Evolutionary conservation across 805 yeast genomes (phyloP).

Genomic region (Teunomyces pallodes): DNA sequence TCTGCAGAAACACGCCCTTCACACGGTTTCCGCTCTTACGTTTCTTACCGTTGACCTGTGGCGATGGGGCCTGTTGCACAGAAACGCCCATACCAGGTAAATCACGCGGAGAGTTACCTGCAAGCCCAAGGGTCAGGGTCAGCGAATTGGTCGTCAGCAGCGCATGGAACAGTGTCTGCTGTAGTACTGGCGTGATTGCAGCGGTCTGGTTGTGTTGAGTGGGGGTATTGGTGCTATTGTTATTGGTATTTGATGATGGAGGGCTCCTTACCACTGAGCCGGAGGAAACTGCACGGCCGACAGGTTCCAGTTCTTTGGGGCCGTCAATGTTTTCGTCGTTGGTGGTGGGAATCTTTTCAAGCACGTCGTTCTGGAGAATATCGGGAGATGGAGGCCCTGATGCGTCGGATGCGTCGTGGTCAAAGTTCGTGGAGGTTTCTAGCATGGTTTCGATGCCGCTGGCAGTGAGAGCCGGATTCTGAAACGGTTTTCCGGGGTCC

Average conservation of each 20-base stretch:
- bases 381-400: constrained; percentile 8
- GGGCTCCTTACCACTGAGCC: constrained; percentile 25
- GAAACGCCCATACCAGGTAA: constrained; percentile 18
- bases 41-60: constrained; percentile 11
- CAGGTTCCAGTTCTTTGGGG: neutral
- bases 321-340: constrained; percentile 35
- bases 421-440: constrained; percentile 5
- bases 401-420: constrained; percentile 9
- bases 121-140: constrained; percentile 9
- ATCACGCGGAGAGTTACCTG: constrained; percentile 22
- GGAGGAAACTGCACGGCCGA: constrained; percentile 11
- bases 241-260: neutral
- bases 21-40: constrained; percentile 51
- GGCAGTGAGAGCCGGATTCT: constrained; percentile 2
- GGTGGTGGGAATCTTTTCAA: constrained; percentile 30
- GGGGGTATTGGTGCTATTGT: too few relatives aligned
- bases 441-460: constrained; percentile 18
- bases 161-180: constrained; percentile 12
- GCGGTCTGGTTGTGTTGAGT: constrained; percentile 23
- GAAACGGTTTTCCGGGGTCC: constrained; percentile 44
- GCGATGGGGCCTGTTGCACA: constrained; percentile 1
- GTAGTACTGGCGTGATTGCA: constrained; percentile 30
- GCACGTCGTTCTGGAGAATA: constrained; percentile 19
- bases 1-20: constrained; percentile 56
- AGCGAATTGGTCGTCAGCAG: constrained; percentile 13